Percentiles rank a stretch among this genome's conserved stretches.
These are phyloP conservation scores for Mycena vulgaris DNA, from an alignment of 768 basidiomycete genomes.

Conservation along the genomic window DNA sequence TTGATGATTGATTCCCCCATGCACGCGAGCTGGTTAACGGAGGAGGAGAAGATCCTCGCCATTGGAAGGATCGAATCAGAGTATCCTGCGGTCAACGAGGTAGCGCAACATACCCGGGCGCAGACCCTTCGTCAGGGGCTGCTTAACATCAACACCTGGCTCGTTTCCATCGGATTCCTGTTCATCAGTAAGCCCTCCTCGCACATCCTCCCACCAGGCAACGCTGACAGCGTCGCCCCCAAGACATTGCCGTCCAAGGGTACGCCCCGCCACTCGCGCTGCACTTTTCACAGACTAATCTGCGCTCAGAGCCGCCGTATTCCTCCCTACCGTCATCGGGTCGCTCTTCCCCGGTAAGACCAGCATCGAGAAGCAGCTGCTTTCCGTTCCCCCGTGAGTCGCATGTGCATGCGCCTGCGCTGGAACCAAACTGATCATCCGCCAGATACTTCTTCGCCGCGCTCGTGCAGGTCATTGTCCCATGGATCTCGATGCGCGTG, in stretches of 20 bases:
- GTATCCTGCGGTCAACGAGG: conserved; percentile 21
- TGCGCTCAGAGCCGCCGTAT: conserved; percentile 13
- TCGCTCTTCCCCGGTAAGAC: conserved; percentile 5
- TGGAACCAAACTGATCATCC: too few species aligned
- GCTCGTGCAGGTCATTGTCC: neutral
- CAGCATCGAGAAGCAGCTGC: conserved; percentile 10
- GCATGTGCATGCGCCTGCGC: too few species aligned
- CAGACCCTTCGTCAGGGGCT: conserved; percentile 5
- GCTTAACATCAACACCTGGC: conserved; percentile 19
- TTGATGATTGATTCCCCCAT: conserved; percentile 14
- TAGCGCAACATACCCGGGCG: conserved; percentile 10
- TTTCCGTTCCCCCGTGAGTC: too few species aligned
- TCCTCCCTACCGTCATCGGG: conserved; percentile 13
- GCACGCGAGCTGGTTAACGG: conserved; percentile 7
- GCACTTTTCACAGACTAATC: neutral
- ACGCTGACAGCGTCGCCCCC: neutral
- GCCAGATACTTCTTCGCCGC: conserved; percentile 11
- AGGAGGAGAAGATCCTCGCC: conserved; percentile 10
- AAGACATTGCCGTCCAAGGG: conserved; percentile 20
- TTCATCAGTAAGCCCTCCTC: conserved; percentile 12
- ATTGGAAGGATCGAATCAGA: conserved; percentile 12
- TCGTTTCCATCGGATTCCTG: conserved; percentile 6
- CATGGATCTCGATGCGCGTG: conserved; percentile 16
- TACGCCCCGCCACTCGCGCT: neutral
- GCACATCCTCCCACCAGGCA: neutral